Conservation (phyloP, 805 yeast genomes). For the Yamadazyma insecticola region DNA sequence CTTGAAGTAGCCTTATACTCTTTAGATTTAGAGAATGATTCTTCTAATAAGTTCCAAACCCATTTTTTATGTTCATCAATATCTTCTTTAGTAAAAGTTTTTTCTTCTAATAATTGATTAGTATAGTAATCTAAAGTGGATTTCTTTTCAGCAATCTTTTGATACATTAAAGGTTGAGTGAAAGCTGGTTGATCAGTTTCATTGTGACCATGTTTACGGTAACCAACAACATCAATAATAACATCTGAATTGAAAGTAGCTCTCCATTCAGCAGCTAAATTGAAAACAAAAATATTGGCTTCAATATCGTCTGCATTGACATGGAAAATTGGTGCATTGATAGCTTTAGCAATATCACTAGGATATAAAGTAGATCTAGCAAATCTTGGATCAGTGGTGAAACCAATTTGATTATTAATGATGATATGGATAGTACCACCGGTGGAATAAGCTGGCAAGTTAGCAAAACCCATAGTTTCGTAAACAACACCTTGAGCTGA, state of each 20-base stretch:
- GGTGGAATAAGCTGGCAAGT: conserved; percentile 90
- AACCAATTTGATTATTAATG: conserved; percentile 98
- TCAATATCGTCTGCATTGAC: conserved; percentile 98
- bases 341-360: conserved; percentile 93
- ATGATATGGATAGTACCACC: conserved; percentile 98
- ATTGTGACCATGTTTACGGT: conserved; percentile 98
- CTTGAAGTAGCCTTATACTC: conserved; percentile 86
- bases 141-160: conserved; percentile 82
- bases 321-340: conserved; percentile 98
- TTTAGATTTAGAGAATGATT: conserved; percentile 81
- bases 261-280: conserved; percentile 98
- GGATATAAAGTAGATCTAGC: conserved; percentile 98
- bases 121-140: conserved; percentile 85
- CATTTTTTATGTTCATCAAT: conserved; percentile 94
- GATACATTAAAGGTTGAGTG: conserved; percentile 98
- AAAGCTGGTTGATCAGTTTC: conserved; percentile 99
- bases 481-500: conserved; percentile 99
- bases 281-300: conserved; percentile 84
- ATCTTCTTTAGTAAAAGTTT: conserved; percentile 84
- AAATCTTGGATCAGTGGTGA: conserved; percentile 97
- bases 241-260: conserved; percentile 95
- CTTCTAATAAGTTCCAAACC: conserved; percentile 95
- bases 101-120: conserved; percentile 75
- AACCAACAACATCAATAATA: conserved; percentile 94
- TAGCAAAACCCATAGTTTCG: conserved; percentile 94